Evolutionary conservation across 306 rosid genomes (phyloP), one percentile per base, ranked within the genome.

Genomic region (Trichosanthes cucumerina): DNA sequence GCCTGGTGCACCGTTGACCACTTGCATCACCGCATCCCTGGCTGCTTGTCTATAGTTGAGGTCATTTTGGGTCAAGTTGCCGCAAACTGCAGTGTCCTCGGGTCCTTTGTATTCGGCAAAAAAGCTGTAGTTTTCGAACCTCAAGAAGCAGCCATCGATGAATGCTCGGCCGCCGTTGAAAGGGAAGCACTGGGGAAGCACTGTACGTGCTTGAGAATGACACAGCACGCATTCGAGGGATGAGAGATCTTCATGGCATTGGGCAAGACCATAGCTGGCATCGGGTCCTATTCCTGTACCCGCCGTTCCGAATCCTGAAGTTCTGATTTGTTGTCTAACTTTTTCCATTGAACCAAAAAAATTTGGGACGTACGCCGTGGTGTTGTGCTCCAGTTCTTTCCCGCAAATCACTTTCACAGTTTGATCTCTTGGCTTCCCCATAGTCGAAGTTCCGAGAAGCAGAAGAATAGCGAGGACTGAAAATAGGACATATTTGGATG

Each of bases 111-210:
- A 88, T 86, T 92, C 93, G 4, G 82, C 60, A 58, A 80, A 89
- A 79, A 95, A 95, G 79, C 87, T 87, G 74, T 91, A 95, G 59
- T 95, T 92, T 79, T 82, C 92, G 11, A 88, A 83, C 80, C 98
- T 88, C 97, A 95, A 80, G 89, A 91, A 95, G 90, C 98, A 95
- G 19, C 98, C 98, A 50, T 92, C 98, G 11, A 91, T 87, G 86
- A 73, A 91, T 70, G 92, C 85, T 53, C 95, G 89, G 24, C 96
- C 96, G 5, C 88, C 80, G 73, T 80, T 94, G 79, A 62, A 82
- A 78, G 96, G 97, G 84, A 78, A 91, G 86, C 97, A 95, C 77
- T 92, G 87, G 1, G 98, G 96, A 60, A 95, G 93, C 81, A 91
- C 89, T 0, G 90, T 87, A 6, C 97, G 89, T 16, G 96, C 93